These are phyloP conservation scores for Stentor roeselii DNA, from an alignment of 73 alveolate species.

Conservation along the genomic window DNA sequence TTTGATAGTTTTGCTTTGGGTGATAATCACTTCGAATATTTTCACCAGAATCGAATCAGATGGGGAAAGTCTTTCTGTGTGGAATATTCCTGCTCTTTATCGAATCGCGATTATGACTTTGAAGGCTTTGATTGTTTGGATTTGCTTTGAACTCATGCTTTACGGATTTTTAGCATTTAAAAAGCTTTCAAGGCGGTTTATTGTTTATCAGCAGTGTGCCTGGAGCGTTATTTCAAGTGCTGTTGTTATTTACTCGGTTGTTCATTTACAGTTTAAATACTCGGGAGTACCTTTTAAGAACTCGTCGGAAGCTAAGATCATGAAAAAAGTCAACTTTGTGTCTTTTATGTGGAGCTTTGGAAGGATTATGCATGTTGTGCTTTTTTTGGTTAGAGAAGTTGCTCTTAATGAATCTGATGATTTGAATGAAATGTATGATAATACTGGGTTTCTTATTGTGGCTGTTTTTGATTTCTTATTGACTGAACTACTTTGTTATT, in stretches of 20 bases:
- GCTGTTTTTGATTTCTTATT: background rate
- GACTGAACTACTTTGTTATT: background rate
- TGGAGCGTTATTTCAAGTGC: conserved; percentile 4
- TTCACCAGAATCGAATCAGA: conserved; percentile 7
- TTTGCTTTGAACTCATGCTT: background rate
- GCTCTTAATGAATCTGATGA: background rate
- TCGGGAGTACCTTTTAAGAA: conserved; percentile 21
- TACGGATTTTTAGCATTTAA: background rate
- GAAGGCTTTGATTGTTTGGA: background rate
- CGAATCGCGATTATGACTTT: background rate
- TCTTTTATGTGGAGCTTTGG: conserved; percentile 10
- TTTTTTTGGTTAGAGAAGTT: background rate
- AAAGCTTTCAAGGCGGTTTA: background rate
- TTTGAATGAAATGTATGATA: background rate
- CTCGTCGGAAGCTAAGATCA: background rate
- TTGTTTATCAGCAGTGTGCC: background rate
- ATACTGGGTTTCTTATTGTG: background rate
- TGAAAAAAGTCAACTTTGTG: background rate
- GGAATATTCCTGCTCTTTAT: background rate
- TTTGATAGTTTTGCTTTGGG: background rate
- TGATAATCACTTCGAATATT: background rate
- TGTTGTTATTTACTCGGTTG: background rate
- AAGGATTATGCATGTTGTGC: background rate
- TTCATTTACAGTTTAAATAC: conserved; percentile 7
- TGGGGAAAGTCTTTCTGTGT: background rate